Percentiles rank a stretch among this genome's conserved stretches.
These are phyloP conservation scores for Fraxinus greggii DNA, from an alignment of 305 asterid genomes.

Conservation along the genomic window DNA sequence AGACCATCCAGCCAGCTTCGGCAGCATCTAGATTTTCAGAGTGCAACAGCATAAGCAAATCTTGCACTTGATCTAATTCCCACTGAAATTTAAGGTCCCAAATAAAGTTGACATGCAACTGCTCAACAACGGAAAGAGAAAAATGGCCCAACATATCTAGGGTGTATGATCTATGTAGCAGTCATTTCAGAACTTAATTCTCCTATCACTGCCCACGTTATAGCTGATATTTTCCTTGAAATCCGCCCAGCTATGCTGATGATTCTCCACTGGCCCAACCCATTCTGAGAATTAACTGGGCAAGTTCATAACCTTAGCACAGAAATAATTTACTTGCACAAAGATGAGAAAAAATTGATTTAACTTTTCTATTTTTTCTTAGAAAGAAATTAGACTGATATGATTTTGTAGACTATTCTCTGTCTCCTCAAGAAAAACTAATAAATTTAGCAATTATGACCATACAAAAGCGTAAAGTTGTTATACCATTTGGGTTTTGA, in stretches of 20 bases:
- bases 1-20: not conserved
- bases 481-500: conserved; percentile 7
- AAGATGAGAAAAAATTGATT: not conserved
- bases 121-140: not conserved
- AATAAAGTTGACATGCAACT: not conserved
- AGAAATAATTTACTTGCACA: conserved; percentile 1
- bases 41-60: not conserved
- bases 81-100: not conserved
- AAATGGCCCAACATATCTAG: not conserved
- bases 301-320: not conserved
- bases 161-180: not conserved
- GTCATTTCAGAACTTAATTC: not conserved
- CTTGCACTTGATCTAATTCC: not conserved
- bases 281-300: not conserved
- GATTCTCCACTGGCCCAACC: not conserved
- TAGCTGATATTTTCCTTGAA: not conserved
- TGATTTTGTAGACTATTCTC: not conserved
- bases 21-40: not conserved
- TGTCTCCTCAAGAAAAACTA: not conserved
- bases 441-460: conserved; percentile 3
- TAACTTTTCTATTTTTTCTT: not conserved
- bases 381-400: not conserved
- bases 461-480: conserved; percentile 5
- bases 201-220: not conserved
- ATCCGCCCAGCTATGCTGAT: not conserved